phyloP scores from a whole-genome alignment of 768 basidiomycete genomes.

The Collybia sordida region DNA sequence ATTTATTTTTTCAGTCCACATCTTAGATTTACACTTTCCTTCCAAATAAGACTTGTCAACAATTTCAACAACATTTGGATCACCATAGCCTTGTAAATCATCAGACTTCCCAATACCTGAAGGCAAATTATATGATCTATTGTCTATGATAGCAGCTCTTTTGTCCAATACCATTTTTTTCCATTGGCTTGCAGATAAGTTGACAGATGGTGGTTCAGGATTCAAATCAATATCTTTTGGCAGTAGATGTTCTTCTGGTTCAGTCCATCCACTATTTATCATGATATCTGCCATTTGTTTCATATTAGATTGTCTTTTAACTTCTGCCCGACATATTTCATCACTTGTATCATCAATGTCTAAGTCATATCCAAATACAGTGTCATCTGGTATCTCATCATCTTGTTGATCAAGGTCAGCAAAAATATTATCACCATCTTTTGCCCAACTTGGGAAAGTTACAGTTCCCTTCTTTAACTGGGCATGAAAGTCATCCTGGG shows the following conservation, averaged over 20 bases:
- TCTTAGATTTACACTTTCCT: constrained; percentile 13
- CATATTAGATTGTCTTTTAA: neutral
- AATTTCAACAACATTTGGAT: constrained; percentile 14
- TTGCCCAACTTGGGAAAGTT: too few species aligned
- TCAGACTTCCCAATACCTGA: too few species aligned
- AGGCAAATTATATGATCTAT: too few species aligned
- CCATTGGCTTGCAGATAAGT: constrained; percentile 23
- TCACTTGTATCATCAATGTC: too few species aligned
- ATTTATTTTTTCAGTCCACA: constrained; percentile 2
- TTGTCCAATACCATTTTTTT: constrained; percentile 13
- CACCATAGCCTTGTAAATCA: neutral
- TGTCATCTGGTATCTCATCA: neutral
- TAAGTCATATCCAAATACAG: neutral
- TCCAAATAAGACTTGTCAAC: constrained; percentile 3
- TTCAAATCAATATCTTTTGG: neutral
- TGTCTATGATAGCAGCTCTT: neutral
- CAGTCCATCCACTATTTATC: neutral
- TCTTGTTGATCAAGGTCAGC: neutral
- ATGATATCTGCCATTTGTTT: neutral
- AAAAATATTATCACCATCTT: neutral
- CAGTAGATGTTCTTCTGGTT: neutral
- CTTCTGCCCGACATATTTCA: neutral
- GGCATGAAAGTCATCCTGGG: constrained; percentile 22
- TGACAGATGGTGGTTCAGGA: neutral
- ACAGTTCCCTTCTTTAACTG: constrained; percentile 5